These are phyloP conservation scores for Kalaharituber pfeilii DNA, from an alignment of 2,329 filamentous ascomycete genomes.

Conservation along the genomic window DNA sequence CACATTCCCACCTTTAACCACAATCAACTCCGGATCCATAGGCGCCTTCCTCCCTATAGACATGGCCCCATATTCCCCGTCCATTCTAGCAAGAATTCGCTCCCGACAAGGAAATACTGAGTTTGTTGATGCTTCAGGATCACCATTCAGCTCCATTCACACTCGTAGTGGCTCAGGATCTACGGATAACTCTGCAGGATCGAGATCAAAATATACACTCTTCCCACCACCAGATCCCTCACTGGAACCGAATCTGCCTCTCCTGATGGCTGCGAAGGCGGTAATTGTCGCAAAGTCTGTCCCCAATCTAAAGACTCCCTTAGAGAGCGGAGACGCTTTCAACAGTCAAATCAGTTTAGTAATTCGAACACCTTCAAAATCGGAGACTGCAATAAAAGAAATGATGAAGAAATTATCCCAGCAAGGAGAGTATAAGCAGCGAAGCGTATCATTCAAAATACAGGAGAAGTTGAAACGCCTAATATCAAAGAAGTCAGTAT, in stretches of 20 bases:
- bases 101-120: too few relatives aligned
- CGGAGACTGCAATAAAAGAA: not conserved
- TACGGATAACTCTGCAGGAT: too few relatives aligned
- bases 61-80: too few relatives aligned
- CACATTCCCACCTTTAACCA: too few relatives aligned
- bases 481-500: not conserved
- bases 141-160: too few relatives aligned
- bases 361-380: not conserved
- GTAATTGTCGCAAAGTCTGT: not conserved
- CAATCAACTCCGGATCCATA: too few relatives aligned
- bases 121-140: too few relatives aligned
- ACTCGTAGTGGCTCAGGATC: too few relatives aligned
- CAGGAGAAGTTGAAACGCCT: not conserved
- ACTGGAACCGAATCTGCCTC: not conserved
- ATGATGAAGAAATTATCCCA: not conserved
- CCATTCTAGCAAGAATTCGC: too few relatives aligned
- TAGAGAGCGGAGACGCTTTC: too few relatives aligned
- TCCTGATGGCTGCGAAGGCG: not conserved
- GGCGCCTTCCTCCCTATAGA: too few relatives aligned
- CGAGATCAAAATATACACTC: constrained; percentile 27
- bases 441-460: not conserved
- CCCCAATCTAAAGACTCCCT: not conserved
- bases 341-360: too few relatives aligned
- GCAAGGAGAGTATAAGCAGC: not conserved
- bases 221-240: not conserved